Base-by-base conservation (phyloP, 129 eudicot genomes). In the Flaveria brownii region DNA sequence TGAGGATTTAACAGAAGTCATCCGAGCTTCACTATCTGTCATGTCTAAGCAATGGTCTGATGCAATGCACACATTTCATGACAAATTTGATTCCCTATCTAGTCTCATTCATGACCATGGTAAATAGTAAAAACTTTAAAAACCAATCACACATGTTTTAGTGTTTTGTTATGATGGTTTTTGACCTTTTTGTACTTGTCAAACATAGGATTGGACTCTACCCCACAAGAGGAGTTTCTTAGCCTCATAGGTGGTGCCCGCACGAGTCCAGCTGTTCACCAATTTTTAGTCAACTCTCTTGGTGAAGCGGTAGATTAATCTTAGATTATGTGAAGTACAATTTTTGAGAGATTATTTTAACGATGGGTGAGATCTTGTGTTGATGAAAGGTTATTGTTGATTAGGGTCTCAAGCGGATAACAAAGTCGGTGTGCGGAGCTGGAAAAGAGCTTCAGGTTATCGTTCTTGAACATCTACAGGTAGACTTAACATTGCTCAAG, bases 21-120 rank as follows among this genome's bases (percentile, higher is more conserved):
- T 91, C 59, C 87, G 90, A 43, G 71, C 88, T 45, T 95, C 99
- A 60, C 51, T 91, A 28, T 88, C 86, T 64, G 91, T 91, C 84
- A 95, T 95, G 99, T 83, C 82, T 74, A 95, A 95, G 83, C 97
- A 89, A 84, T 95, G 99, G 99, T 86, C 88, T 33, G 97, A 95
- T 78, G 94, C 96, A 45, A 89, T 95, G 92, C 90, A 80, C 67
- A 59, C 79, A 25, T 95, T 89, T 84, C 99, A 83, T 71, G 97
- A 95, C 72, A 95, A 88, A 66, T 95, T 95, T 75, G 85, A 80
- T 80, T 80, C 89, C 65, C 87, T 95, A 28, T 78, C 93, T 65
- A 81, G 85, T 75, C 86, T 95, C 42, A 95, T 95, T 80, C 80
- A 82, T 68, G 90, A 83, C 84, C 89, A 91, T 85, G 99, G 99